A percentile compares a stretch with the other conserved stretches of the same genome.
Evolutionary conservation across 1,284 basidiomycete genomes (phyloP).

Genomic region (Cryptococcus wingfieldii): DNA sequence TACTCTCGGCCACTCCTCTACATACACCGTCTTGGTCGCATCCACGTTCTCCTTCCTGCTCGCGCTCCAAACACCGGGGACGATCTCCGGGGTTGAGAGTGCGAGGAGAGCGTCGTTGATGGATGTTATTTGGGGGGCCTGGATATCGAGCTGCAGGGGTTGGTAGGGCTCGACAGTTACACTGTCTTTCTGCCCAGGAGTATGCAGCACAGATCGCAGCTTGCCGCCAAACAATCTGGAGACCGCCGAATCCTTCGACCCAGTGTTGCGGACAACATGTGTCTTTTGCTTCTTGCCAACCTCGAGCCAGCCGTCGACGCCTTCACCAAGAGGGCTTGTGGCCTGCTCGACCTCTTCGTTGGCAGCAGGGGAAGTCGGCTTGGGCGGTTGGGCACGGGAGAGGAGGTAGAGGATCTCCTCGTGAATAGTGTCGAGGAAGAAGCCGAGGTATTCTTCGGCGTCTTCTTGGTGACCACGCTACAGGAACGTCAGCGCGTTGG

Average conservation of each 20-base stretch:
- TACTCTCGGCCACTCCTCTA: slow-evolving; percentile 80
- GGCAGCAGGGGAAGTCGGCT: slow-evolving; percentile 46
- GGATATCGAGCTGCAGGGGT: slow-evolving; percentile 82
- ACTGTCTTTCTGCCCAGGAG: slow-evolving; percentile 78
- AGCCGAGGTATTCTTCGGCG: slow-evolving; percentile 97
- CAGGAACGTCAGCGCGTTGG: slow-evolving; percentile 10
- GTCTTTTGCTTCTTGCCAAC: slow-evolving; percentile 85
- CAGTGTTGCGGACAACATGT: slow-evolving; percentile 75
- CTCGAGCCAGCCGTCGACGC: slow-evolving; percentile 67
- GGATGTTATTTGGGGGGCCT: slow-evolving; percentile 69
- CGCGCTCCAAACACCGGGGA: slow-evolving; percentile 65
- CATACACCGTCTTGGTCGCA: slow-evolving; percentile 79
- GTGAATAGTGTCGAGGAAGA: slow-evolving; percentile 91
- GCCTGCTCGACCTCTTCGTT: slow-evolving; percentile 41
- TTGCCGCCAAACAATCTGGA: slow-evolving; percentile 91
- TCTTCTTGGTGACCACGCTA: slow-evolving; percentile 94
- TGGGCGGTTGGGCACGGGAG: slow-evolving; percentile 43
- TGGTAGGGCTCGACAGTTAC: slow-evolving; percentile 91
- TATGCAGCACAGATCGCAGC: slow-evolving; percentile 78
- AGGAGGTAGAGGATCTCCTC: slow-evolving; percentile 75
- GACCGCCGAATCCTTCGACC: slow-evolving; percentile 78
- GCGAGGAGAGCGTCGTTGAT: slow-evolving; percentile 79
- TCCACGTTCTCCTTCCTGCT: slow-evolving; percentile 64
- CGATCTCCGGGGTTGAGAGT: slow-evolving; percentile 74
- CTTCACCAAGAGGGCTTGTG: slow-evolving; percentile 45